phyloP scores from a whole-genome alignment of 2,329 filamentous ascomycete species.

The Microcyclospora tardicrescens region DNA sequence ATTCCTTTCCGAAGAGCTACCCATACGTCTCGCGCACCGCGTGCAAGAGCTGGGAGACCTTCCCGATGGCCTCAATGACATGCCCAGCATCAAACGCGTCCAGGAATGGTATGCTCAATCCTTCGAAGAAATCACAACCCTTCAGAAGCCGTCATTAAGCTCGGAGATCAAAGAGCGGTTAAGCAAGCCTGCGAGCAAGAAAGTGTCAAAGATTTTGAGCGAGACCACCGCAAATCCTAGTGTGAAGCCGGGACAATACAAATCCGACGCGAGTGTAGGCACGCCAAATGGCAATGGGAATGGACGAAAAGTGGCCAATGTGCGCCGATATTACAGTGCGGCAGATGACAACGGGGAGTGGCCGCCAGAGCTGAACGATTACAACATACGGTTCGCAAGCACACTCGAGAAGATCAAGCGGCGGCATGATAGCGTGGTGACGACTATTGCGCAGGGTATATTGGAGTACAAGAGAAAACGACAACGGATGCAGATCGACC shows the following conservation, averaged over 20 bases:
- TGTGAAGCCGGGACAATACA: constrained; percentile 69
- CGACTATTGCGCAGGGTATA: constrained; percentile 94
- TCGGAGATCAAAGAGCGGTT: constrained; percentile 67
- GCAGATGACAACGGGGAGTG: constrained; percentile 80
- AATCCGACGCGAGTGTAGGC: constrained; percentile 34
- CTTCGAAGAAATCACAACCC: constrained; percentile 93
- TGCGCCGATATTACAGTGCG: constrained; percentile 66
- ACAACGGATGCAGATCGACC: constrained; percentile 96
- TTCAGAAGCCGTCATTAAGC: constrained; percentile 64
- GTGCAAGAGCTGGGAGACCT: constrained; percentile 87
- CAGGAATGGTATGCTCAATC: constrained; percentile 99
- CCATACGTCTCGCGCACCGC: constrained; percentile 88
- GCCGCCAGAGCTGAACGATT: constrained; percentile 87
- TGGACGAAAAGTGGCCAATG: constrained; percentile 33
- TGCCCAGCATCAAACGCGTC: constrained; percentile 91
- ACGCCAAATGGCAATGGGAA: constrained; percentile 33
- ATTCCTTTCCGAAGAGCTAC: constrained; percentile 95
- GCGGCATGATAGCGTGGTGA: constrained; percentile 91
- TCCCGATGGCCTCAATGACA: constrained; percentile 91
- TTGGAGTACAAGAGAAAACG: constrained; percentile 94
- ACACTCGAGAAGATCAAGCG: constrained; percentile 89
- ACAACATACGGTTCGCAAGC: constrained; percentile 82
- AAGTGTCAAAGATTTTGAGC: constrained; percentile 54
- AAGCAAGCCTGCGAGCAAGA: constrained; percentile 51
- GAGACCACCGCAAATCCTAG: constrained; percentile 85